Conservation (phyloP, 768 basidiomycete species). For the Termitomyces sp. region DNA sequence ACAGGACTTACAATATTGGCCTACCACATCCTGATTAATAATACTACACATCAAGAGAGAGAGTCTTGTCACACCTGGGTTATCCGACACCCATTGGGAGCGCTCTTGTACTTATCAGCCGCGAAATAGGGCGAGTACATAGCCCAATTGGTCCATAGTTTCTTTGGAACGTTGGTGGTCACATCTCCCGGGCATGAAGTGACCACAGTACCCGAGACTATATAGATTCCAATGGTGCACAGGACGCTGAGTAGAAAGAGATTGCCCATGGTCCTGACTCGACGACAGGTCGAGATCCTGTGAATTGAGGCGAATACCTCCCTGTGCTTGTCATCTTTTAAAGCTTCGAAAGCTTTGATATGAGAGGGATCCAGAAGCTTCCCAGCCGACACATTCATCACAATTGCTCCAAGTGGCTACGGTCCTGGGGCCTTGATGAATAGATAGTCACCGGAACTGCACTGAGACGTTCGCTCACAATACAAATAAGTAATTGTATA, state of each 20-base stretch:
- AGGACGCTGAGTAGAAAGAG: conserved; percentile 4
- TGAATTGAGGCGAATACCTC: not conserved
- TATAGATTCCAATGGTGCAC: conserved; percentile 5
- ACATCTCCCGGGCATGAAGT: conserved; percentile 3
- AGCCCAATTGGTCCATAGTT: conserved; percentile 41
- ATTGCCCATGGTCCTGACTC: conserved; percentile 1
- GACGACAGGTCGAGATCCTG: not conserved
- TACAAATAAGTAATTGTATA: not conserved
- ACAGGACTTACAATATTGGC: conserved; percentile 52
- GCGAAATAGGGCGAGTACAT: conserved; percentile 60
- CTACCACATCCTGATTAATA: conserved; percentile 22
- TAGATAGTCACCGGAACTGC: not conserved
- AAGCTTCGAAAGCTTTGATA: not conserved
- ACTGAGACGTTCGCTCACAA: not conserved
- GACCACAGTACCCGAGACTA: not conserved
- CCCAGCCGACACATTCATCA: not conserved
- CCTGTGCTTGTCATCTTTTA: not conserved
- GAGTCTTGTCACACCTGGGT: conserved; percentile 49
- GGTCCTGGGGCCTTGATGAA: not conserved
- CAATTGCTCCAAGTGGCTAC: not conserved
- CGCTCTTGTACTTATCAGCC: conserved; percentile 35
- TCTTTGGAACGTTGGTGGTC: conserved; percentile 5
- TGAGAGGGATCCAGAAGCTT: not conserved
- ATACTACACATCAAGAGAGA: not conserved
- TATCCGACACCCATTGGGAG: conserved; percentile 45